Conservation (phyloP, 1,139 yeast species). For the Yamadazyma conglobata region DNA sequence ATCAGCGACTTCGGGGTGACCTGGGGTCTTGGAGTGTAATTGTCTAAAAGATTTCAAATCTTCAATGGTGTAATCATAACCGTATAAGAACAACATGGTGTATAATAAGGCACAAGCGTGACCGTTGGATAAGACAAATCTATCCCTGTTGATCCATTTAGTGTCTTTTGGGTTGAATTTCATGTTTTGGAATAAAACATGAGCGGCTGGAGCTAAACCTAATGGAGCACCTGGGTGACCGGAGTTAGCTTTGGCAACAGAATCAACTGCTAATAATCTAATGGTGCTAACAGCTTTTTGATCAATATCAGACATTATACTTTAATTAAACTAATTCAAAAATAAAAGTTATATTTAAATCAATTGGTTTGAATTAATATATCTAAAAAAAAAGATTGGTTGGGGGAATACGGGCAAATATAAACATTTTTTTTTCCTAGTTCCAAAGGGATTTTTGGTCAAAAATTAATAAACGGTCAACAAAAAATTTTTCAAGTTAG, state of each 20-base stretch:
- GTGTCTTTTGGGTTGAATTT: constrained; percentile 89
- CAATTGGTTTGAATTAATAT: no score
- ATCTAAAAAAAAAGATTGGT: no score
- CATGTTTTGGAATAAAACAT: constrained; percentile 76
- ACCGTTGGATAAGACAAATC: constrained; percentile 94
- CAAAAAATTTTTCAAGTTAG: no score
- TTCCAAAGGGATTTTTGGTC: no score
- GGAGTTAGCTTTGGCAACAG: constrained; percentile 84
- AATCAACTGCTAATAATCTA: constrained; percentile 87
- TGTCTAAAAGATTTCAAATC: constrained; percentile 93
- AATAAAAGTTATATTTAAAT: no score
- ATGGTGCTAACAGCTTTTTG: constrained; percentile 80
- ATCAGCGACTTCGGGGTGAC: constrained; percentile 85
- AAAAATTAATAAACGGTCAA: no score
- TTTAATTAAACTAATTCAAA: no score
- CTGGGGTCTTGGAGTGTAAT: constrained; percentile 88
- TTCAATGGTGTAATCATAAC: constrained; percentile 76
- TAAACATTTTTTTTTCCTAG: constrained; percentile 1
- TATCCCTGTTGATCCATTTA: constrained; percentile 89
- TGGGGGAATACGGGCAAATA: constrained; percentile 1
- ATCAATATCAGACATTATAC: constrained; percentile 58
- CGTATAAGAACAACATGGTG: constrained; percentile 80
- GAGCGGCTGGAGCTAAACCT: constrained; percentile 82
- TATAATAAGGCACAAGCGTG: constrained; percentile 94
- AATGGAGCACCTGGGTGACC: constrained; percentile 99